Conservation (phyloP, 495 filamentous ascomycete species). For the Trichoderma gamsii region DNA sequence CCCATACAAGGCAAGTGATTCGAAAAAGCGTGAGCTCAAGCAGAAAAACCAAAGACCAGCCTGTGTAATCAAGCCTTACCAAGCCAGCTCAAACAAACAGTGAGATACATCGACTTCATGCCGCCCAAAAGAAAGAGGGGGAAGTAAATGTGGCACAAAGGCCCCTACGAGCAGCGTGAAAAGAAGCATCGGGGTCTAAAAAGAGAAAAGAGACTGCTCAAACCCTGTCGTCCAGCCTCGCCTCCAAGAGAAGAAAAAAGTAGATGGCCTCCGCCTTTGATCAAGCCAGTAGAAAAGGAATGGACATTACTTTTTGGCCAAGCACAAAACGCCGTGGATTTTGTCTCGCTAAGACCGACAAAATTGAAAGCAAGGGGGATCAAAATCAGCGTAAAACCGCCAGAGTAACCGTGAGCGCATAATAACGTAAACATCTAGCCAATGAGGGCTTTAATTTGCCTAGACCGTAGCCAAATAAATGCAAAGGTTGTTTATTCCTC, state of each 20-base stretch:
- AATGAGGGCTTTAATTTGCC: background rate
- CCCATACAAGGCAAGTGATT: background rate
- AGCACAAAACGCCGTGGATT: slow-evolving; percentile 9
- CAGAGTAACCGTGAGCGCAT: slow-evolving; percentile 1
- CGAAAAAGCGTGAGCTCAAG: background rate
- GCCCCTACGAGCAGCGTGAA: background rate
- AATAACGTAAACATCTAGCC: background rate
- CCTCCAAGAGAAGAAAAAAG: background rate
- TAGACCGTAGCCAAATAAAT: background rate
- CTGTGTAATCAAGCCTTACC: background rate
- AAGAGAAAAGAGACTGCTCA: background rate
- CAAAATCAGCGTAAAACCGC: background rate
- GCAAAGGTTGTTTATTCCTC: slow-evolving; percentile 19
- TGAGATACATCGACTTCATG: slow-evolving; percentile 1
- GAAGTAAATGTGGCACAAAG: background rate
- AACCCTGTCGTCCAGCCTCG: background rate
- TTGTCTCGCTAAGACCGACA: slow-evolving; percentile 12
- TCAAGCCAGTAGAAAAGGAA: background rate
- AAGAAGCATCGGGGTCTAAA: background rate
- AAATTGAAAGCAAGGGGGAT: background rate
- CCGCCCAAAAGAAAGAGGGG: background rate
- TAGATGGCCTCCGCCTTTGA: background rate
- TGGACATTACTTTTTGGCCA: slow-evolving; percentile 8
- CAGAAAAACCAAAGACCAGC: background rate
- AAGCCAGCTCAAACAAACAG: background rate